Percentiles rank a stretch among this genome's conserved stretches.
These are phyloP conservation scores for Globomyces pollinis-pini DNA, from an alignment of 192 early-diverging fungal species.

Conservation along the genomic window DNA sequence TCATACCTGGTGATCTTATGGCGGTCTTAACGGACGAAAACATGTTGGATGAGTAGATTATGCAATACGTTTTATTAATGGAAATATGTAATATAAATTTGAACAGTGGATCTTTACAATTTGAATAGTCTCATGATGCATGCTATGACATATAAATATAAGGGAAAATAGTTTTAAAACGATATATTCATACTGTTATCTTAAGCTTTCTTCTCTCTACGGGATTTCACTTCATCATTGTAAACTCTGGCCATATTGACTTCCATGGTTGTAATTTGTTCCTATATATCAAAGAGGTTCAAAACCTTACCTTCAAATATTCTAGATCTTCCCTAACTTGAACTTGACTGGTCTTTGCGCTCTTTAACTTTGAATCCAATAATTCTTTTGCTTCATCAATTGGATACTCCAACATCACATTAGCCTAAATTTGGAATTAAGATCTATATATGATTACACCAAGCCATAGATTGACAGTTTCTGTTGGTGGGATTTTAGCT, in stretches of 20 bases:
- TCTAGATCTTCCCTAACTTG: conserved; percentile 84
- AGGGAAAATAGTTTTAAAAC: not conserved
- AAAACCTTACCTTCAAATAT: conserved; percentile 82
- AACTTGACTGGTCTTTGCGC: conserved; percentile 62
- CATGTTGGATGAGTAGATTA: conserved; percentile 8
- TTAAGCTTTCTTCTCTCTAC: conserved; percentile 45
- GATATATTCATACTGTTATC: conserved; percentile 19
- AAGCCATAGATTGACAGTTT: conserved; percentile 88
- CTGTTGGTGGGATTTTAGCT: conserved; percentile 64
- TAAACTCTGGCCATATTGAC: conserved; percentile 88
- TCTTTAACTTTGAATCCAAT: conserved; percentile 63
- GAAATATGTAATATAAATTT: not conserved
- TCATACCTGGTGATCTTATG: conserved; percentile 29
- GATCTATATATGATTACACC: conserved; percentile 48
- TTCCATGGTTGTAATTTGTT: conserved; percentile 99
- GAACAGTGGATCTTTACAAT: not conserved
- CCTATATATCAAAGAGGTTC: conserved; percentile 14
- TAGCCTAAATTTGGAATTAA: too few relatives aligned
- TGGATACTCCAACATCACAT: conserved; percentile 95
- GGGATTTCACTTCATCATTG: conserved; percentile 93
- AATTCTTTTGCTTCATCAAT: conserved; percentile 79
- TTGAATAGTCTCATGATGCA: too few relatives aligned
- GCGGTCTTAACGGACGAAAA: conserved; percentile 25
- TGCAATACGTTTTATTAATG: too few relatives aligned
- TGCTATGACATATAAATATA: too few relatives aligned